Percentiles rank a stretch among this genome's conserved stretches.
Conservation (phyloP, 208 protist species). For the Herpetomonas muscarum region DNA sequence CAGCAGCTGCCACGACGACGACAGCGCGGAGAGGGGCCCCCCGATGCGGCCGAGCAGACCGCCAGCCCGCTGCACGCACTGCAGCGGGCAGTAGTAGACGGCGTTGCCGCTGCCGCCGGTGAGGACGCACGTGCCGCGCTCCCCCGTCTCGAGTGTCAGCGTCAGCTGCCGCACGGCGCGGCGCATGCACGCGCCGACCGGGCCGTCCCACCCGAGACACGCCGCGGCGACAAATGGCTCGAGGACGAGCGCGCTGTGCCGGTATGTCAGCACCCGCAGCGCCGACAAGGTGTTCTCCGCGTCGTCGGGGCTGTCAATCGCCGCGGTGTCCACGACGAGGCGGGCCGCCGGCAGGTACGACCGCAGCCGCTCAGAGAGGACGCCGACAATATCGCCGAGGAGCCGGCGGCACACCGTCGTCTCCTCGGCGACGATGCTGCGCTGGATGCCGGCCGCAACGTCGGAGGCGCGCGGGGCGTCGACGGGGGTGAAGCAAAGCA, state of each 20-base stretch:
- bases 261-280: slow-evolving; percentile 59
- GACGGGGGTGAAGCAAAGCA: slow-evolving; percentile 60
- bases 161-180: slow-evolving; percentile 46
- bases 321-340: slow-evolving; percentile 43
- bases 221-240: slow-evolving; percentile 69
- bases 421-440: slow-evolving; percentile 38
- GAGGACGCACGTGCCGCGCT: slow-evolving; percentile 45
- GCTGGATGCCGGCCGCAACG: slow-evolving; percentile 36
- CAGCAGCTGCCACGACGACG: slow-evolving; percentile 65
- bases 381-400: slow-evolving; percentile 35
- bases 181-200: slow-evolving; percentile 57
- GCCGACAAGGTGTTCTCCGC: slow-evolving; percentile 49
- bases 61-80: slow-evolving; percentile 38
- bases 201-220: slow-evolving; percentile 72
- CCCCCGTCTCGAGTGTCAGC: slow-evolving; percentile 42
- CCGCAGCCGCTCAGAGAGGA: slow-evolving; percentile 39
- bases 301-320: slow-evolving; percentile 29
- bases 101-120: slow-evolving; percentile 31
- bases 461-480: slow-evolving; percentile 35
- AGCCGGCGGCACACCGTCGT: slow-evolving; percentile 29
- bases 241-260: slow-evolving; percentile 58
- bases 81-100: slow-evolving; percentile 70
- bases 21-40: slow-evolving; percentile 18
- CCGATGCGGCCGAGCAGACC: slow-evolving; percentile 1
- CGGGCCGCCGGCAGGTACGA: slow-evolving; percentile 38